Evolutionary conservation across 2,329 filamentous ascomycete genomes (phyloP).

Genomic region (Clarireedia hainanense): DNA sequence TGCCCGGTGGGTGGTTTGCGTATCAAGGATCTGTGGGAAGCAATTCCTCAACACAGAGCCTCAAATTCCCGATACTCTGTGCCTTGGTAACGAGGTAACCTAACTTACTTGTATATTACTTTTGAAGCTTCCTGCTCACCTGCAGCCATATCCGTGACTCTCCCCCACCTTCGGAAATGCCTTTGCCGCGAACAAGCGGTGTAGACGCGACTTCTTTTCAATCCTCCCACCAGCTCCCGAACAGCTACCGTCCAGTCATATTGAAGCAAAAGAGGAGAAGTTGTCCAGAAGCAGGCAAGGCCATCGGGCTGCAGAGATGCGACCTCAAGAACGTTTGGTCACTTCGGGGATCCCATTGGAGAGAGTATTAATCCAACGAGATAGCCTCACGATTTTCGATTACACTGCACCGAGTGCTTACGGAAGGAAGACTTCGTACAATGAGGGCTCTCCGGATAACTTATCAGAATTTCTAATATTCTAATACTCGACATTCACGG

Average conservation of each 20-base stretch:
- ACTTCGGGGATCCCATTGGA: neutral
- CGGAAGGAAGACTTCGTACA: neutral
- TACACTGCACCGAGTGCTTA: neutral
- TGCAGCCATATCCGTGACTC: neutral
- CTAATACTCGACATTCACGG: too few relatives aligned
- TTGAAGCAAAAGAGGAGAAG: neutral
- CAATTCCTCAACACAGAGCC: too few relatives aligned
- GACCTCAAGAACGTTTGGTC: neutral
- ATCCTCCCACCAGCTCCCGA: neutral
- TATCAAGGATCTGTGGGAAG: too few relatives aligned
- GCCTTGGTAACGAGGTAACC: neutral
- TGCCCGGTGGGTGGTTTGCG: neutral
- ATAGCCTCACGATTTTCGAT: slow-evolving; percentile 5
- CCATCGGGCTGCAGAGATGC: neutral
- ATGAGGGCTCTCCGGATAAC: neutral
- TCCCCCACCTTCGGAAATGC: neutral
- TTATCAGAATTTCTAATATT: neutral
- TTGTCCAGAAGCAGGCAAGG: too few relatives aligned
- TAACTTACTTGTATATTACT: neutral
- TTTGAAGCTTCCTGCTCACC: neutral
- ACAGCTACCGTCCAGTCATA: neutral
- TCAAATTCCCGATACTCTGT: too few relatives aligned
- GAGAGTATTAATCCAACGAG: neutral
- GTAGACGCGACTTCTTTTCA: neutral
- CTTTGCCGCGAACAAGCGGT: slow-evolving; percentile 7